Conservation (phyloP, 805 yeast species). For the Kodamaea jinghongensis region DNA sequence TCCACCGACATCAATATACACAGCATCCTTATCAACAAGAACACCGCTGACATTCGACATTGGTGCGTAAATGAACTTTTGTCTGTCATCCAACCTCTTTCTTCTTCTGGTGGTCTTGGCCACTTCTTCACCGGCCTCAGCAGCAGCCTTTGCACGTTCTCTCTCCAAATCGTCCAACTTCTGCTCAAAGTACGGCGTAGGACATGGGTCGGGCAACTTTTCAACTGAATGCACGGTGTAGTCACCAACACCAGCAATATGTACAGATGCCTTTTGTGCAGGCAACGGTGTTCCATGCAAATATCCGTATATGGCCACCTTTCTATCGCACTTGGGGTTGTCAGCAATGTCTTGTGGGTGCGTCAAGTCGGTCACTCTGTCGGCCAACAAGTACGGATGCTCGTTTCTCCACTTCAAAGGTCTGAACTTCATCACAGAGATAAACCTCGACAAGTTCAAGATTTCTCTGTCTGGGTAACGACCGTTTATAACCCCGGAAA, state of each 20-base stretch:
- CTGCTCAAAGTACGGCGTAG: conserved; percentile 91
- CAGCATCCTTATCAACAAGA: conserved; percentile 94
- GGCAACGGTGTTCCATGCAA: conserved; percentile 90
- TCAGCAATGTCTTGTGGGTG: conserved; percentile 81
- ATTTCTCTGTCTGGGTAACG: conserved; percentile 97
- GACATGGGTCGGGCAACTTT: conserved; percentile 96
- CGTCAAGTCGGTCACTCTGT: conserved; percentile 89
- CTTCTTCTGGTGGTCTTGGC: conserved; percentile 64
- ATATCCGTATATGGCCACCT: conserved; percentile 89
- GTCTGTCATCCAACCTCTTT: conserved; percentile 89
- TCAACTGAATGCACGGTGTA: conserved; percentile 72
- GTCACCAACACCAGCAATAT: conserved; percentile 96
- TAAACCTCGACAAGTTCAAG: conserved; percentile 84
- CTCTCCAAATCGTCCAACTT: conserved; percentile 77
- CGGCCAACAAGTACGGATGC: conserved; percentile 91
- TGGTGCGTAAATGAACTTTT: conserved; percentile 94
- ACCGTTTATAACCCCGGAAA: conserved; percentile 95
- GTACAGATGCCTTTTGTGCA: conserved; percentile 67
- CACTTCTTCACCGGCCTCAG: conserved; percentile 53
- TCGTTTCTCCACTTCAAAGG: conserved; percentile 99
- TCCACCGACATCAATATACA: conserved; percentile 79
- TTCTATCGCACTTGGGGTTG: conserved; percentile 82
- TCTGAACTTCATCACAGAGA: conserved; percentile 95
- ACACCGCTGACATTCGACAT: conserved; percentile 99
- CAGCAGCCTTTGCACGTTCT: conserved; percentile 66